Evolutionary conservation across 345 rosid species (phyloP), one percentile per base, ranked within the genome.

Genomic region (Raphanus sativus): DNA sequence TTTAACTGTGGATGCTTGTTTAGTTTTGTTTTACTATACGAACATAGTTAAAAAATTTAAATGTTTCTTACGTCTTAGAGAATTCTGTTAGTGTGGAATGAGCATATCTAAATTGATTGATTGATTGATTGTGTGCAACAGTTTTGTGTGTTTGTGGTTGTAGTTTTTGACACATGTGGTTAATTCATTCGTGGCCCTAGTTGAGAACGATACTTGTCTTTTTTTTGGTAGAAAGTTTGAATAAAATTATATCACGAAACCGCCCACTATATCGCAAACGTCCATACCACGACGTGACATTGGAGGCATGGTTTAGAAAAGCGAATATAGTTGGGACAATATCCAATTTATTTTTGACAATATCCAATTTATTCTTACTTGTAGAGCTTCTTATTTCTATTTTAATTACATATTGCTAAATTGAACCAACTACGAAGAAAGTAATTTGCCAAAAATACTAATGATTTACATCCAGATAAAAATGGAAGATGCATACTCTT

Each of bases 231-330:
- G 28, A 16, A 55, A 34, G 34, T 17, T 16, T 8, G 17, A 2
- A 65, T 4, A 64, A 66, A 65, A 77, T 13, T 71, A 30, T 56
- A 21, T 71, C 66, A 70, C 61, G 76, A 70, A 70, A 38, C 4
- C 48, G 32, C 28, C 60, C n/a, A 70, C 5, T 28, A 4, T 4
- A 33, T 74, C 29, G 38, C 52, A 30, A 17, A 17, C 25, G 36
- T 21, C 71, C 54, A 77, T 40, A 40, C 30, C 29, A 13, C 58
- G 67, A 77, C 61, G 66, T 77, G 72, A 77, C 67, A 15, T 77
- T 2, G 21, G 72, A 58, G 4, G 25, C 67, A 71, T 42, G 54
- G 8, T 28, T 30, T 66, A 50, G 3, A 33, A 63, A 40, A 55
- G 8, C 10, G 25, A 62, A 62, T n/a, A 38, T 65, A n/a, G 30